These are phyloP conservation scores for Suillus lakei DNA, from an alignment of 768 basidiomycete species.

Conservation along the genomic window DNA sequence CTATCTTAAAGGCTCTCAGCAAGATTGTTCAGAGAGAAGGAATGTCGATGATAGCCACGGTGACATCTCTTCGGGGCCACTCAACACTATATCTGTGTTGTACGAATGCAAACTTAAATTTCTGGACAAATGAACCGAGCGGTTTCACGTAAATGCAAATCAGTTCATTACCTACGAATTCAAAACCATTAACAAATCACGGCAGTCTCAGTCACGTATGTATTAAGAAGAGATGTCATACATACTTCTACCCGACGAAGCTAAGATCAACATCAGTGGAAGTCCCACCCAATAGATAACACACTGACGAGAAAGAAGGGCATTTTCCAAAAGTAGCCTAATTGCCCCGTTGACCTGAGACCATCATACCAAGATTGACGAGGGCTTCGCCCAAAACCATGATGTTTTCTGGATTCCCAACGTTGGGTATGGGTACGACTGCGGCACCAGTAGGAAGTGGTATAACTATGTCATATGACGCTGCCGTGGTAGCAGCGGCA, in stretches of 20 bases:
- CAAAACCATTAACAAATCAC: background rate
- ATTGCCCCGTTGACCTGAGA: background rate
- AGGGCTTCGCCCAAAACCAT: background rate
- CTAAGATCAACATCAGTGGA: background rate
- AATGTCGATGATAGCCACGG: too few relatives aligned
- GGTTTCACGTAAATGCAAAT: slow-evolving; percentile 2
- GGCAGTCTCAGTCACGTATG: slow-evolving; percentile 1
- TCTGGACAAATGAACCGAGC: background rate
- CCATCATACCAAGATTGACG: background rate
- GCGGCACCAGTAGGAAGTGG: background rate
- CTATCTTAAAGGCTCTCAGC: too few relatives aligned
- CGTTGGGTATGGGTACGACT: background rate
- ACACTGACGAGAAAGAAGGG: background rate
- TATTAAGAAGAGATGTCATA: background rate
- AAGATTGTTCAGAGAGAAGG: too few relatives aligned
- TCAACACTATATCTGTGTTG: too few relatives aligned
- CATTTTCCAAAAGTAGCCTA: background rate
- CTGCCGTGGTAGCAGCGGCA: too few relatives aligned
- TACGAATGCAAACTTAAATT: slow-evolving; percentile 2
- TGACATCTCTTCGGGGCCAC: too few relatives aligned
- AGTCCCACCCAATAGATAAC: background rate
- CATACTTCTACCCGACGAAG: too few relatives aligned
- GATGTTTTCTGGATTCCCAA: background rate
- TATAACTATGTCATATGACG: background rate
- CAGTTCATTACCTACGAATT: background rate